These are phyloP conservation scores for Nemania serpens DNA, from an alignment of 2,329 filamentous ascomycete species.

Conservation along the genomic window DNA sequence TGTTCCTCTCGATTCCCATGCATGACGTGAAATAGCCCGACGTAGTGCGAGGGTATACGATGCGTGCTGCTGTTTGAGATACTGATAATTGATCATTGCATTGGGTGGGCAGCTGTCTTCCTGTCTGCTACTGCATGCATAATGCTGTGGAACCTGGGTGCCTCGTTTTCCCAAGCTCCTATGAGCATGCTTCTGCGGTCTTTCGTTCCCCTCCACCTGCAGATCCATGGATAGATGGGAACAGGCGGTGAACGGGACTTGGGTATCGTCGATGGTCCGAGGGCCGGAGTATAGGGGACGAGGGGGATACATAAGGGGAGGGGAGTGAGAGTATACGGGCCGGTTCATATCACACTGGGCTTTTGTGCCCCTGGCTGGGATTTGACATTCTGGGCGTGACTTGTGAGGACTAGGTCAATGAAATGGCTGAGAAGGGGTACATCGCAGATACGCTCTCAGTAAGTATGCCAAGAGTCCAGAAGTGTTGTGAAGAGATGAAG, in stretches of 20 bases:
- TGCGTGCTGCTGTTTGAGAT: not conserved
- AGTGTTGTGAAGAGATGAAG: not conserved
- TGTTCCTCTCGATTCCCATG: not conserved
- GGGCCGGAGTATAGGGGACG: not conserved
- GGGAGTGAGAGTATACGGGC: conserved; percentile 13
- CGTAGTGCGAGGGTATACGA: conserved; percentile 13
- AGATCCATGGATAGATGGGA: not conserved
- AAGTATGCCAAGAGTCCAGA: not conserved
- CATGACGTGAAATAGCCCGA: conserved; percentile 16
- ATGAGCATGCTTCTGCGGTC: not conserved
- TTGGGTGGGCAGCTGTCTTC: not conserved
- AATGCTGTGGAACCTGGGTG: conserved; percentile 19
- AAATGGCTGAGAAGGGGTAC: not conserved
- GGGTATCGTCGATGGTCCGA: conserved; percentile 1
- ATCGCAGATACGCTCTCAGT: not conserved
- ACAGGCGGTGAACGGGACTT: conserved; percentile 15
- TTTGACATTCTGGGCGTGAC: not conserved
- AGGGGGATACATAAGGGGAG: not conserved
- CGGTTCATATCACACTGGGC: not conserved
- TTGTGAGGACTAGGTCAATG: not conserved
- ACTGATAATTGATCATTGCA: not conserved
- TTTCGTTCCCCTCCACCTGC: not conserved
- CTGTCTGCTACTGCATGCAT: conserved; percentile 6
- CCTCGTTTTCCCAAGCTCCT: not conserved
- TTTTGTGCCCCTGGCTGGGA: not conserved